Conservation (phyloP, 2,329 filamentous ascomycete species). For the Alternaria sp. region DNA sequence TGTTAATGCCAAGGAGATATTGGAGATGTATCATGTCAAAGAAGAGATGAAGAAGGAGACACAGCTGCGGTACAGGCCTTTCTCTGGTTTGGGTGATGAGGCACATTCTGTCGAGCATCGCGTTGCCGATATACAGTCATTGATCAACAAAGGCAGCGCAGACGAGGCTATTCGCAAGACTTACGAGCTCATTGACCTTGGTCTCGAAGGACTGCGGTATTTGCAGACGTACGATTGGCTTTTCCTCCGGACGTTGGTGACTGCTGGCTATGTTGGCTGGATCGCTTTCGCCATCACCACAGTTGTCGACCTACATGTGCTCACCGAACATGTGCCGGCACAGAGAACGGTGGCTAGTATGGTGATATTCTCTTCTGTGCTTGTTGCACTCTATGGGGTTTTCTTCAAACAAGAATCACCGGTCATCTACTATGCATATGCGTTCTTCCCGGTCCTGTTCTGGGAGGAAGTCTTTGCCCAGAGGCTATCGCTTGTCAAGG, state of each 20-base stretch:
- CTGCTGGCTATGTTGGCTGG: constrained; percentile 92
- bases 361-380: constrained; percentile 75
- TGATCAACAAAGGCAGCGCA: constrained; percentile 73
- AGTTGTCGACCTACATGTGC: constrained; percentile 86
- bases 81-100: constrained; percentile 71
- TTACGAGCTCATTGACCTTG: constrained; percentile 77
- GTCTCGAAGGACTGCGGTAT: constrained; percentile 86
- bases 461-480: constrained; percentile 95
- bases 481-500: constrained; percentile 72
- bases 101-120: constrained; percentile 72
- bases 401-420: constrained; percentile 84
- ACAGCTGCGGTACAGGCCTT: constrained; percentile 81
- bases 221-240: constrained; percentile 99
- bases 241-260: constrained; percentile 88
- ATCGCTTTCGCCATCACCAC: constrained; percentile 91
- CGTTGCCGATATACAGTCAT: constrained; percentile 70
- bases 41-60: constrained; percentile 81
- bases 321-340: constrained; percentile 73
- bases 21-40: constrained; percentile 97
- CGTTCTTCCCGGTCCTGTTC: constrained; percentile 90
- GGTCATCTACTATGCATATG: constrained; percentile 87
- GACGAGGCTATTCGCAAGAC: constrained; percentile 83
- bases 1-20: constrained; percentile 83
- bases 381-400: constrained; percentile 80
- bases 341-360: constrained; percentile 68